A percentile compares a stretch with the other conserved stretches of the same genome.
Conservation (phyloP, 2,329 filamentous ascomycete genomes). For the Ceratocystis destructans region DNA sequence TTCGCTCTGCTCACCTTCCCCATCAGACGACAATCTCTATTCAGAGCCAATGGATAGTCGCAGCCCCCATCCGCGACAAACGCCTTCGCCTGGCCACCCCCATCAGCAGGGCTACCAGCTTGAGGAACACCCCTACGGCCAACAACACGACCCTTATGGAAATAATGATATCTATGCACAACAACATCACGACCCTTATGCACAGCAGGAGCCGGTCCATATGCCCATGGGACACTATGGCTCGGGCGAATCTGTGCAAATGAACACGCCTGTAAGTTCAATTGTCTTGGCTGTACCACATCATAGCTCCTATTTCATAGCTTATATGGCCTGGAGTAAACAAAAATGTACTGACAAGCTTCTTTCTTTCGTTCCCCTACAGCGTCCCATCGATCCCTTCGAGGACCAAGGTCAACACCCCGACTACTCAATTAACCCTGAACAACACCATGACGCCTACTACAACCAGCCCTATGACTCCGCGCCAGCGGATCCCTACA, state of each 20-base stretch:
- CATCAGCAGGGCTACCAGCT: conserved; percentile 65
- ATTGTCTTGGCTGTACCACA: not conserved
- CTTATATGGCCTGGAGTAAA: not conserved
- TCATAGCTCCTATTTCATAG: conserved; percentile 18
- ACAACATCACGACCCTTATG: conserved; percentile 15
- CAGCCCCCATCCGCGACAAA: conserved; percentile 36
- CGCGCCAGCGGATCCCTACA: conserved; percentile 41
- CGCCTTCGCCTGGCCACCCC: conserved; percentile 65
- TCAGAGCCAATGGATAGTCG: conserved; percentile 44
- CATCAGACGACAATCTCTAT: conserved; percentile 46
- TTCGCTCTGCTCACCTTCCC: not conserved
- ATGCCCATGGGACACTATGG: conserved; percentile 19
- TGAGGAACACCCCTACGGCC: conserved; percentile 59
- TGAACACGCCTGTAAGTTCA: conserved; percentile 67
- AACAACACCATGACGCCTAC: conserved; percentile 78
- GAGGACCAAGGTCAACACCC: conserved; percentile 37
- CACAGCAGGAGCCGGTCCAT: not conserved
- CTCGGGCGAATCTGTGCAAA: conserved; percentile 61
- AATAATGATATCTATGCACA: conserved; percentile 34
- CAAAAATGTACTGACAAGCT: not conserved
- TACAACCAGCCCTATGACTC: conserved; percentile 65
- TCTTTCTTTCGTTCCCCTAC: not conserved
- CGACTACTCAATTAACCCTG: conserved; percentile 66
- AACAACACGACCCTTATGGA: conserved; percentile 32
- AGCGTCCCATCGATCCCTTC: conserved; percentile 41